Conservation (phyloP, 2,329 filamentous ascomycete species). For the Diaporthe sp. region DNA sequence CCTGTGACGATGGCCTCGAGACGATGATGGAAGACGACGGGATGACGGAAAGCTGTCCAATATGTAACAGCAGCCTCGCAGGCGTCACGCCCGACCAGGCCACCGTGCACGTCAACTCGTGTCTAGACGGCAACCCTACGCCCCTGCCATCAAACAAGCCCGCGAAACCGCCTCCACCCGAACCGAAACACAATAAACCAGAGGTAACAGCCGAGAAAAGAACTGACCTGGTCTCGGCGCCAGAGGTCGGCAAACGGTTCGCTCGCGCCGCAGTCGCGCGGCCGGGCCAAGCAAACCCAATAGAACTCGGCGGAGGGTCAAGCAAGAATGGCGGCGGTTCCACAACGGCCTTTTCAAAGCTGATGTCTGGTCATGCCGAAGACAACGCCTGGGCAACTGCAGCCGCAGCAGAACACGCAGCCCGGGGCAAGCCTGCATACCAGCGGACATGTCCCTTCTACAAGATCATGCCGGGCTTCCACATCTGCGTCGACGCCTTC, state of each 20-base stretch:
- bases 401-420: constrained; percentile 81
- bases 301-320: constrained; percentile 63
- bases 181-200: constrained; percentile 37
- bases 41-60: constrained; percentile 74
- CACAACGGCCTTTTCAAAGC: constrained; percentile 86
- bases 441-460: constrained; percentile 97
- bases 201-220: constrained; percentile 39
- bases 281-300: constrained; percentile 86
- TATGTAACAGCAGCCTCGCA: constrained; percentile 78
- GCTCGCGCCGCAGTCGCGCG: constrained; percentile 78
- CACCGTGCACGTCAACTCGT: constrained; percentile 90
- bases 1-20: constrained; percentile 52
- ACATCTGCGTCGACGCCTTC: constrained; percentile 95
- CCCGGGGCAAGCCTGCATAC: constrained; percentile 88
- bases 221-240: constrained; percentile 50
- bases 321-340: constrained; percentile 49
- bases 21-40: constrained; percentile 48
- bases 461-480: constrained; percentile 95
- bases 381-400: constrained; percentile 91
- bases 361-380: constrained; percentile 95
- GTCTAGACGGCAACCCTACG: constrained; percentile 85
- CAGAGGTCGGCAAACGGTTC: constrained; percentile 69
- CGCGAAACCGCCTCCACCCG: constrained; percentile 43
- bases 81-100: constrained; percentile 76
- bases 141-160: constrained; percentile 59